These are phyloP conservation scores for Aspergillus cejpii DNA, from an alignment of 2,329 filamentous ascomycete species.

Conservation along the genomic window DNA sequence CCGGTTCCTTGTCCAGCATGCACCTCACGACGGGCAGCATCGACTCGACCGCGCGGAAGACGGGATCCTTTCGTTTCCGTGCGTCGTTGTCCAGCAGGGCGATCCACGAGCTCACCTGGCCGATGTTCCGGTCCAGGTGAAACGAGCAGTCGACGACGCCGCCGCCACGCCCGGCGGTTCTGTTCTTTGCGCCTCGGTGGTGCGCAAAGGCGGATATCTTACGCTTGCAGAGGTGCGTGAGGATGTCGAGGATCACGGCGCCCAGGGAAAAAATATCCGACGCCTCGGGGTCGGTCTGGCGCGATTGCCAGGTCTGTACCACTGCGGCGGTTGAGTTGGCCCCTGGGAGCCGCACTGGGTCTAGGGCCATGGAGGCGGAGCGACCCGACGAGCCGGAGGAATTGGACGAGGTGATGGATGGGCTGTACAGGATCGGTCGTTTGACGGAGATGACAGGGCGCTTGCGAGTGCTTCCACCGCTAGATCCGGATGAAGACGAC, in stretches of 20 bases:
- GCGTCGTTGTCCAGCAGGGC: slow-evolving; percentile 45
- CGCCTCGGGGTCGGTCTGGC: slow-evolving; percentile 29
- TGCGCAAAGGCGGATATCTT: slow-evolving; percentile 51
- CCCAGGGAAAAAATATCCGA: slow-evolving; percentile 56
- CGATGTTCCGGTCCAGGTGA: slow-evolving; percentile 47
- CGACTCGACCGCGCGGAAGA: slow-evolving; percentile 34
- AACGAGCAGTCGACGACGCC: slow-evolving; percentile 52
- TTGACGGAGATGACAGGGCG: slow-evolving; percentile 18
- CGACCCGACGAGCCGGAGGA: slow-evolving; percentile 21
- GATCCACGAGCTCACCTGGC: slow-evolving; percentile 54
- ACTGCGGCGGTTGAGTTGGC: slow-evolving; percentile 27
- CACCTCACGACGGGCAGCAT: slow-evolving; percentile 35
- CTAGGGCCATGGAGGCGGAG: slow-evolving; percentile 9
- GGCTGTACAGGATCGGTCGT: slow-evolving; percentile 27
- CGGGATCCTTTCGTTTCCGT: slow-evolving; percentile 36
- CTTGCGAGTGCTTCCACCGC: slow-evolving; percentile 15
- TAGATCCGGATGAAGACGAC: slow-evolving; percentile 32
- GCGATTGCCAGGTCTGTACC: slow-evolving; percentile 37
- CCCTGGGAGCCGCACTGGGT: slow-evolving; percentile 27
- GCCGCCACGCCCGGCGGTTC: slow-evolving; percentile 42
- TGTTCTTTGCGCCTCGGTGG: slow-evolving; percentile 50
- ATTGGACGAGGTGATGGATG: slow-evolving; percentile 30
- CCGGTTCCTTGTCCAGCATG: slow-evolving; percentile 34
- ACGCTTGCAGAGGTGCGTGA: slow-evolving; percentile 54
- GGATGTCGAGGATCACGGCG: slow-evolving; percentile 53